Evolutionary conservation across 805 yeast genomes (phyloP), one percentile per base, ranked within the genome.

Genomic region (Saccharomyces kudriavzevii): DNA sequence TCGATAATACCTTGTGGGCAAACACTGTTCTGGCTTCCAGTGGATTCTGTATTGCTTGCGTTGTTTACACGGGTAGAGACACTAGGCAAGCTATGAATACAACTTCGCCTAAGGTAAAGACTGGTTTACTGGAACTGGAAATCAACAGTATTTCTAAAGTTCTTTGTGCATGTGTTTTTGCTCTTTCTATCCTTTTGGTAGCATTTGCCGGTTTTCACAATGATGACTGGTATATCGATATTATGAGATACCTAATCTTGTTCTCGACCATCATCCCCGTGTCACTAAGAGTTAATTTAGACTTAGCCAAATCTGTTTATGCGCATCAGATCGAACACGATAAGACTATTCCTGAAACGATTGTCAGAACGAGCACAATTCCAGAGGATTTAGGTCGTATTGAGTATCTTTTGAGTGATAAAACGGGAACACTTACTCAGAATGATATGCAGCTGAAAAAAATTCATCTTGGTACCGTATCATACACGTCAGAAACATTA

Each of bases 381-480:
- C 99, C 99, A 1, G 99, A 94, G 70, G 99, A 94, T 71, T 75
- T 94, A 58, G 99, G 99, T 27, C 78, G 99, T 60, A 87, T 94
- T 47, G 98, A 94, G 70, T 94, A 94, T 68, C 71, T 94, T 53
- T 76, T 94, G 47, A 85, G 91, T 57, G 99, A 94, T 70, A 94
- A 94, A 65, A 94, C 99, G 0, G 99, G 99, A 40, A 94, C 99
- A 0, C 77, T 94, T 59, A 94, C 99, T 4, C 97, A 92, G 68
- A 94, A 94, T 68, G 99, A 95, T 66, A 94, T 94, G 99, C 96
- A 89, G 64, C 74, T 94, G 79, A 89, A 89, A 61, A 92, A 91
- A 68, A 75, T 94, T 47, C 98, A 95, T 67, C 74, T 95, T 31
- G 99, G 99, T 4, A 79, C 92, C 0, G 95, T 92, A 13, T 87